A percentile compares a stretch with the other conserved stretches of the same genome.
phyloP scores from a whole-genome alignment of 2,329 filamentous ascomycete genomes.

The Cytospora piceae region DNA sequence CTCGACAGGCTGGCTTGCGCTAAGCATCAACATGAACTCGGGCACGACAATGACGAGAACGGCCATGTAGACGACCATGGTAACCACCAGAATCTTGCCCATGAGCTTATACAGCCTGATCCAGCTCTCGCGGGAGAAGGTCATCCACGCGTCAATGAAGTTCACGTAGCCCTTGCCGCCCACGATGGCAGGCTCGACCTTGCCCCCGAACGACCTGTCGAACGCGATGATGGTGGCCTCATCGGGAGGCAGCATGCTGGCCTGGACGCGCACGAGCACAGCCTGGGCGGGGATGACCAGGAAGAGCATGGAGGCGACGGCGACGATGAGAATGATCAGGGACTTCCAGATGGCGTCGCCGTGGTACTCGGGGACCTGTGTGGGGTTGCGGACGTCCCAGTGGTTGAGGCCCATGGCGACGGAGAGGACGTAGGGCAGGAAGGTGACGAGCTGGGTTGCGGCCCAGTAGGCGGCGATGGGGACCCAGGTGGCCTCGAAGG shows the following conservation, averaged over 20 bases:
- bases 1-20: slow-evolving; percentile 37
- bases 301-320: slow-evolving; percentile 59
- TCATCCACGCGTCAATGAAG: slow-evolving; percentile 77
- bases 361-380: slow-evolving; percentile 43
- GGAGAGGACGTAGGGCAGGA: slow-evolving; percentile 53
- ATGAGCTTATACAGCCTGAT: slow-evolving; percentile 75
- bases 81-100: slow-evolving; percentile 68
- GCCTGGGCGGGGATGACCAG: slow-evolving; percentile 77
- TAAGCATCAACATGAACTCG: slow-evolving; percentile 52
- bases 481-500: slow-evolving; percentile 69
- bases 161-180: slow-evolving; percentile 72
- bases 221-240: slow-evolving; percentile 87
- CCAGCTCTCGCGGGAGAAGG: slow-evolving; percentile 74
- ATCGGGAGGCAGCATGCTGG: slow-evolving; percentile 80
- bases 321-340: slow-evolving; percentile 48
- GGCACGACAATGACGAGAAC: slow-evolving; percentile 54
- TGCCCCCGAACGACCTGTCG: slow-evolving; percentile 82
- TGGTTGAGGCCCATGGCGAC: slow-evolving; percentile 51
- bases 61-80: slow-evolving; percentile 50
- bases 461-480: slow-evolving; percentile 68
- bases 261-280: slow-evolving; percentile 80
- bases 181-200: slow-evolving; percentile 74
- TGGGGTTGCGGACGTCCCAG: slow-evolving; percentile 43
- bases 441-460: slow-evolving; percentile 53
- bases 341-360: slow-evolving; percentile 50